Percentiles rank a stretch among this genome's conserved stretches.
phyloP scores from a whole-genome alignment of 371 early-diverging fungal species.

The Actinomortierella ambigua region DNA sequence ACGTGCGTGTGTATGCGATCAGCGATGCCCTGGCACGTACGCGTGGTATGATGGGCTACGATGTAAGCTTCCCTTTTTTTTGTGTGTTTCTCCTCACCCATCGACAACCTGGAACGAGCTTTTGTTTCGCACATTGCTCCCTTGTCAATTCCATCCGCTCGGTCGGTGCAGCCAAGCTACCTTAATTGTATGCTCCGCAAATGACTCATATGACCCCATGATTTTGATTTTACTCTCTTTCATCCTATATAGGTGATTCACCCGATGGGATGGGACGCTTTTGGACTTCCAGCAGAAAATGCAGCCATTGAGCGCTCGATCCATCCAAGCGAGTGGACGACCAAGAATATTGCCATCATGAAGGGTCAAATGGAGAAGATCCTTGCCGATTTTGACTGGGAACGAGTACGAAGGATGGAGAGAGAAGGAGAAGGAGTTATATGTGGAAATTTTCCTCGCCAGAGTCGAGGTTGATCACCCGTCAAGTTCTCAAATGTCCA shows the following conservation, averaged over 20 bases:
- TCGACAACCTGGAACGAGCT: neutral
- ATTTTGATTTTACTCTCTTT: conserved; percentile 1
- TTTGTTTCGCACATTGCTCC: neutral
- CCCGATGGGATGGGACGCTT: conserved; percentile 99
- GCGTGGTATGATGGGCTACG: conserved; percentile 73
- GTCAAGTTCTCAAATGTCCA: too few species aligned
- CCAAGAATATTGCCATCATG: conserved; percentile 81
- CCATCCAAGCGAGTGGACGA: conserved; percentile 87
- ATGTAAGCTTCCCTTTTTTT: conserved; percentile 48
- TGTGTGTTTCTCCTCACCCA: neutral
- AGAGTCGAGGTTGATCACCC: too few species aligned
- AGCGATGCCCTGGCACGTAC: conserved; percentile 86
- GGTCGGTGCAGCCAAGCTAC: neutral
- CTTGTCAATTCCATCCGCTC: neutral
- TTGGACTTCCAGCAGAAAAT: conserved; percentile 99
- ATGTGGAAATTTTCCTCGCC: too few species aligned
- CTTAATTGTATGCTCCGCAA: neutral
- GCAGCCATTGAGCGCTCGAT: conserved; percentile 91
- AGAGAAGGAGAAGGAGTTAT: too few species aligned
- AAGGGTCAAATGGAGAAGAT: conserved; percentile 78
- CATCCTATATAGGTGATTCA: conserved; percentile 64
- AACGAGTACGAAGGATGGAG: conserved; percentile 55
- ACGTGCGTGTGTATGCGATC: conserved; percentile 93
- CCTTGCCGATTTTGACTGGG: conserved; percentile 90
- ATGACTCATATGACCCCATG: neutral